Conservation (phyloP, 495 filamentous ascomycete species). For the Podospora pseudoanserina region DNA sequence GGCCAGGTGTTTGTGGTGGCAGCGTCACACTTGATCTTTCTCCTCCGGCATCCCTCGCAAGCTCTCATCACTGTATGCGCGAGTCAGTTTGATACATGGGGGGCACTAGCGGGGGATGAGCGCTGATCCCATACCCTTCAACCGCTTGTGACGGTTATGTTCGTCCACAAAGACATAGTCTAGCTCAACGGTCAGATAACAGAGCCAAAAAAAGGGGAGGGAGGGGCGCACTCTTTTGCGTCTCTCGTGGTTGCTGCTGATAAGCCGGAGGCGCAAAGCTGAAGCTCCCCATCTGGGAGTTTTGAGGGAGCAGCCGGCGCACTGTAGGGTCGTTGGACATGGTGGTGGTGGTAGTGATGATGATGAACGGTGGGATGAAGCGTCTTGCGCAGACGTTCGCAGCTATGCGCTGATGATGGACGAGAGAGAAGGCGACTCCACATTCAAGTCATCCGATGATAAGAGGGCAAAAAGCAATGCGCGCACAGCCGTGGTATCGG, state of each 20-base stretch:
- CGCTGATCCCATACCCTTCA: slow-evolving; percentile 70
- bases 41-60: slow-evolving; percentile 90
- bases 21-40: slow-evolving; percentile 95
- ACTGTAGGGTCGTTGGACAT: slow-evolving; percentile 55
- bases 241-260: slow-evolving; percentile 57
- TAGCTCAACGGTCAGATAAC: slow-evolving; percentile 36
- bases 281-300: slow-evolving; percentile 53
- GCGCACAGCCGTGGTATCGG: not conserved
- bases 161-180: slow-evolving; percentile 99
- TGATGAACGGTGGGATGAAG: not conserved
- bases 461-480: slow-evolving; percentile 1
- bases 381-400: slow-evolving; percentile 25
- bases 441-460: slow-evolving; percentile 23
- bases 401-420: slow-evolving; percentile 20
- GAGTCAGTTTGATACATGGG: slow-evolving; percentile 23
- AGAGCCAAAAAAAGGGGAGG: slow-evolving; percentile 11
- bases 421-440: slow-evolving; percentile 11
- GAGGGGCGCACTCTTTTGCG: slow-evolving; percentile 59
- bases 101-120: slow-evolving; percentile 4
- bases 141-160: slow-evolving; percentile 93
- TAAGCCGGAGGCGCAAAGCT: slow-evolving; percentile 55
- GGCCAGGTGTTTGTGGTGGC: slow-evolving; percentile 98
- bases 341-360: slow-evolving; percentile 1
- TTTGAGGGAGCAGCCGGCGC: slow-evolving; percentile 57
- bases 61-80: slow-evolving; percentile 82